Evolutionary conservation across 805 yeast genomes (phyloP).

Genomic region (Isabelozyma heimii): DNA sequence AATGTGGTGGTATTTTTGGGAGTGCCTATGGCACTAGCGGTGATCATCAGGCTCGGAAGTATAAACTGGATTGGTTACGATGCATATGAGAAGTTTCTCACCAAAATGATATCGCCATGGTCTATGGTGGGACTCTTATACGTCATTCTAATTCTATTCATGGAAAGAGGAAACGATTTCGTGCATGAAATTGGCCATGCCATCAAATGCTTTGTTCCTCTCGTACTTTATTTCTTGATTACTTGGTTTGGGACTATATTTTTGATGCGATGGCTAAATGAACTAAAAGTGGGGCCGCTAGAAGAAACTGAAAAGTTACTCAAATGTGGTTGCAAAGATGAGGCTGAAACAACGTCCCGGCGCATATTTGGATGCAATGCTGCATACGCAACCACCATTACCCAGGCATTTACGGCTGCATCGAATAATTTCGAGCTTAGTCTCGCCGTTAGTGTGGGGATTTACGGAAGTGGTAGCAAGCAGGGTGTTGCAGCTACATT

Average conservation of each 20-base stretch:
- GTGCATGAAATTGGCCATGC: conserved; percentile 48
- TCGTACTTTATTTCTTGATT: conserved; percentile 44
- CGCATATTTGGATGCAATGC: conserved; percentile 34
- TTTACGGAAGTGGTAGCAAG: conserved; percentile 51
- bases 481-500: conserved; percentile 59
- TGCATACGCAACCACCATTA: conserved; percentile 37
- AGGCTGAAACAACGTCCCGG: conserved; percentile 7
- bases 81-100: conserved; percentile 28
- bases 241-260: conserved; percentile 47
- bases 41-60: conserved; percentile 35
- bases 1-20: conserved; percentile 55
- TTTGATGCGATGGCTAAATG: conserved; percentile 26
- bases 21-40: conserved; percentile 47
- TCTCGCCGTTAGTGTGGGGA: conserved; percentile 50
- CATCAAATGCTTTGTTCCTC: conserved; percentile 49
- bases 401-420: conserved; percentile 57
- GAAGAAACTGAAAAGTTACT: conserved; percentile 12
- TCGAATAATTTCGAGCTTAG: conserved; percentile 59
- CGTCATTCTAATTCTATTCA: conserved; percentile 51
- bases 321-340: conserved; percentile 42
- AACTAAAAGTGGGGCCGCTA: not conserved
- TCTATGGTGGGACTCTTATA: conserved; percentile 51
- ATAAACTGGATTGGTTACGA: conserved; percentile 23
- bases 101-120: conserved; percentile 47
- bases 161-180: conserved; percentile 47